Conservation (phyloP, 345 rosid species). For the Arabis alpina region DNA sequence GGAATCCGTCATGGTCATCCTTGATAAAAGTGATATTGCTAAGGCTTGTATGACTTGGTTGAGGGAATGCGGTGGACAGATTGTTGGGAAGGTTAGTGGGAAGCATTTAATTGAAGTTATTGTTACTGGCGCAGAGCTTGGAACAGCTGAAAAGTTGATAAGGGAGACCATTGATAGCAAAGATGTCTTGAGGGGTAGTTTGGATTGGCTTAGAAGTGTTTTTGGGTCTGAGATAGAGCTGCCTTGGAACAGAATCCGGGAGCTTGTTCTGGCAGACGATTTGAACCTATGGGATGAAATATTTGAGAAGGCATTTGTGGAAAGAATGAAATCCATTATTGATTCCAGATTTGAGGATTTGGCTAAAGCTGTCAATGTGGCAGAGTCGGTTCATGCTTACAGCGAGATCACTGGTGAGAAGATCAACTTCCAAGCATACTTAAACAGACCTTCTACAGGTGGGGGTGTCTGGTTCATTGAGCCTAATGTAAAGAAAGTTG, state of each 20-base stretch:
- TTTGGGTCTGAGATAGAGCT: slow-evolving; percentile 95
- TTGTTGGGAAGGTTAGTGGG: slow-evolving; percentile 67
- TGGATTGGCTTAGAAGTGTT: slow-evolving; percentile 93
- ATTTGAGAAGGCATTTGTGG: slow-evolving; percentile 89
- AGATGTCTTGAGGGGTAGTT: slow-evolving; percentile 83
- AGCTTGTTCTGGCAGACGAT: slow-evolving; percentile 86
- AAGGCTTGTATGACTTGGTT: slow-evolving; percentile 79
- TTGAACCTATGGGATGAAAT: slow-evolving; percentile 97
- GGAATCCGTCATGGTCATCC: slow-evolving; percentile 60
- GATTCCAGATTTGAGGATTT: slow-evolving; percentile 69
- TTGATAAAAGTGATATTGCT: slow-evolving; percentile 62
- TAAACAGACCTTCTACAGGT: slow-evolving; percentile 82
- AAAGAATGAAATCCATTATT: slow-evolving; percentile 82
- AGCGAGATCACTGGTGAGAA: slow-evolving; percentile 55
- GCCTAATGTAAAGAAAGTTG: slow-evolving; percentile 63
- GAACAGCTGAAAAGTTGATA: slow-evolving; percentile 74
- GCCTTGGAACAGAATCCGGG: slow-evolving; percentile 95
- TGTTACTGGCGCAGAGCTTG: slow-evolving; percentile 73
- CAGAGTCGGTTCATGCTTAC: slow-evolving; percentile 54
- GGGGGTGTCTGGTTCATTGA: slow-evolving; percentile 98
- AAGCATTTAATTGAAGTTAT: slow-evolving; percentile 69
- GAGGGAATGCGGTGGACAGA: slow-evolving; percentile 68
- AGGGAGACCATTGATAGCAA: slow-evolving; percentile 84
- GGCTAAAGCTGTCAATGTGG: slow-evolving; percentile 57
- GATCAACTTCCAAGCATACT: slow-evolving; percentile 72